These are phyloP conservation scores for Sphaerulina musiva DNA, from an alignment of 2,329 filamentous ascomycete species.

Conservation along the genomic window DNA sequence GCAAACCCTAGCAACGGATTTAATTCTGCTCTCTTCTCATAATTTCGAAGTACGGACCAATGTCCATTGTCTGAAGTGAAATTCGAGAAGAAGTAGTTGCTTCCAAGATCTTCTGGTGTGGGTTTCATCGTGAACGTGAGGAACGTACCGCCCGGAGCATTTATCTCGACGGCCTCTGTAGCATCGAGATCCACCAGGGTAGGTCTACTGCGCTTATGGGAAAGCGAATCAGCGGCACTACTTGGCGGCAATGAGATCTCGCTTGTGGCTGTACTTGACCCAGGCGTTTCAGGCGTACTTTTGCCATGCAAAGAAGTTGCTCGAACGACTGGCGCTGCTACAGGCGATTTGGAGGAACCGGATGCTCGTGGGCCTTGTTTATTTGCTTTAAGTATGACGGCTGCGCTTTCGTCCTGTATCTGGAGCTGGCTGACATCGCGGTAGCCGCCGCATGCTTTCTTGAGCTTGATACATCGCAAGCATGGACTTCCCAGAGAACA, in stretches of 20 bases:
- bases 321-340: not conserved
- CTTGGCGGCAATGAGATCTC: slow-evolving; percentile 26
- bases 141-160: not conserved
- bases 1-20: slow-evolving; percentile 28
- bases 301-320: slow-evolving; percentile 9
- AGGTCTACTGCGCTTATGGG: not conserved
- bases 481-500: slow-evolving; percentile 31
- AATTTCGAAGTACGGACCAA: slow-evolving; percentile 26
- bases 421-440: slow-evolving; percentile 30
- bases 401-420: slow-evolving; percentile 32
- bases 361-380: slow-evolving; percentile 22
- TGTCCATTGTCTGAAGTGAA: slow-evolving; percentile 27
- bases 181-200: not conserved
- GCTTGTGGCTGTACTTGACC: slow-evolving; percentile 10
- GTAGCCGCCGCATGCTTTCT: slow-evolving; percentile 30
- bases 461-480: slow-evolving; percentile 30
- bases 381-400: slow-evolving; percentile 26
- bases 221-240: slow-evolving; percentile 25
- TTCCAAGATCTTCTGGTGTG: slow-evolving; percentile 25
- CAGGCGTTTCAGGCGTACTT: slow-evolving; percentile 1
- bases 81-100: slow-evolving; percentile 28
- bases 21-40: slow-evolving; percentile 10
- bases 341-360: slow-evolving; percentile 11
- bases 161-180: not conserved
- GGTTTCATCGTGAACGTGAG: slow-evolving; percentile 15